Base-by-base conservation (phyloP, 345 rosid species). In the Excoecaria cochinchinensis region DNA sequence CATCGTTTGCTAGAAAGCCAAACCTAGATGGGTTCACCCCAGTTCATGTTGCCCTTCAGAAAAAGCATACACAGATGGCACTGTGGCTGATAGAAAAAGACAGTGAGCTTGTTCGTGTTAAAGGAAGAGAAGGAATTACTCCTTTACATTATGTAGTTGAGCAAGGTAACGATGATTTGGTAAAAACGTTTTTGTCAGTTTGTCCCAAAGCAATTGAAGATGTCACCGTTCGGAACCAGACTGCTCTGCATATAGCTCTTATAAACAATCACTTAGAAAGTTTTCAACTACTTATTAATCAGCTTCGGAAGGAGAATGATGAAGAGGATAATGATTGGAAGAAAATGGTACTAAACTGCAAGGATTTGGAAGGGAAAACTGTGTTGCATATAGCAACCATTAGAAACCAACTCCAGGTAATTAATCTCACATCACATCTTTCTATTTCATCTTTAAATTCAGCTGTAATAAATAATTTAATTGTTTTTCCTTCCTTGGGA, bases 311-410 rank as follows among this genome's bases (percentile, higher is more conserved):
- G n/a, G 61, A 15, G 10, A 21, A 16, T 22, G 59, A 31, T 25
- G 10, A 44, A 38, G 55, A 14, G 21, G n/a, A 8, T 15, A 7
- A 46, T 16, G 14, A 46, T 24, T 25, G 55, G 42, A n/a, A 11
- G 19, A 81, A 80, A 10, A 80, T 69, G 3, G 57, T 87, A 25
- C 78, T 78, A 4, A 51, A 78, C 19, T 84, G 84, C 85, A 82
- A 67, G 6, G 88, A 87, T 42, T 80, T 75, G 44, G 76, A 84
- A 58, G 86, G 87, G 19, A 82, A 80, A 78, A 85, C 84, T 39
- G 74, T 77, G n/a, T 47, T 58, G 31, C 87, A 84, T 77, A 77
- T 80, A 39, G 83, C 85, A 59, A 83, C 74, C 7, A 47, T 15
- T 0, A 73, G 1, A 0, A 78, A 87, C 61, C 86, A 75, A 16